A percentile compares a stretch with the other conserved stretches of the same genome.
Conservation (phyloP, 2,329 filamentous ascomycete species). For the Beauveria varroae region DNA sequence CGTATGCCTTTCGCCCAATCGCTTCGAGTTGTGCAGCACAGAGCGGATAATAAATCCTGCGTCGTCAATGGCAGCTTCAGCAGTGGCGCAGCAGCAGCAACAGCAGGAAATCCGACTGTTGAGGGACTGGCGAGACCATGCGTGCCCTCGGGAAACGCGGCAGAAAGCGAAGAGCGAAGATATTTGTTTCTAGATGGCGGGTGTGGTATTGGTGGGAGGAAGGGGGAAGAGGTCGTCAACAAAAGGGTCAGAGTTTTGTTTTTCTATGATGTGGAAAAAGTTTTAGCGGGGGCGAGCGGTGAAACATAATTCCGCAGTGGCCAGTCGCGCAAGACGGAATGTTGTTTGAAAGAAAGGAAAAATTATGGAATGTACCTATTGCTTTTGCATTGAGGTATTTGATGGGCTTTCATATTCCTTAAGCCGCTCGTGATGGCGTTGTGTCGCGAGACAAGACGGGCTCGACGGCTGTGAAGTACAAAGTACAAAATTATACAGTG, state of each 20-base stretch:
- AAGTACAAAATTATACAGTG: too few relatives aligned
- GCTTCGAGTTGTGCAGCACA: too few relatives aligned
- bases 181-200: not conserved
- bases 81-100: not conserved
- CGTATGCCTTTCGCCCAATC: too few relatives aligned
- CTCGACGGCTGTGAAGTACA: too few relatives aligned
- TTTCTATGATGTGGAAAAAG: not conserved
- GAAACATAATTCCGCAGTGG: conserved; percentile 1
- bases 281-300: not conserved
- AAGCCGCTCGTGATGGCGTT: too few relatives aligned
- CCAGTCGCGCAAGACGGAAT: too few relatives aligned
- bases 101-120: not conserved
- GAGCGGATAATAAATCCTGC: too few relatives aligned
- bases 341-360: too few relatives aligned
- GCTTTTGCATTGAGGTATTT: too few relatives aligned
- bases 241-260: not conserved
- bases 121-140: not conserved
- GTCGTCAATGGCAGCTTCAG: not conserved
- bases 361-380: too few relatives aligned
- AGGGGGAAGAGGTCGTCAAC: not conserved
- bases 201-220: not conserved
- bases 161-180: not conserved
- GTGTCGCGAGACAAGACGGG: too few relatives aligned
- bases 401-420: too few relatives aligned
- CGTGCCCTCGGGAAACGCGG: not conserved